Evolutionary conservation across 371 early-diverging fungal genomes (phyloP).

Genomic region (Mortierella sp.): DNA sequence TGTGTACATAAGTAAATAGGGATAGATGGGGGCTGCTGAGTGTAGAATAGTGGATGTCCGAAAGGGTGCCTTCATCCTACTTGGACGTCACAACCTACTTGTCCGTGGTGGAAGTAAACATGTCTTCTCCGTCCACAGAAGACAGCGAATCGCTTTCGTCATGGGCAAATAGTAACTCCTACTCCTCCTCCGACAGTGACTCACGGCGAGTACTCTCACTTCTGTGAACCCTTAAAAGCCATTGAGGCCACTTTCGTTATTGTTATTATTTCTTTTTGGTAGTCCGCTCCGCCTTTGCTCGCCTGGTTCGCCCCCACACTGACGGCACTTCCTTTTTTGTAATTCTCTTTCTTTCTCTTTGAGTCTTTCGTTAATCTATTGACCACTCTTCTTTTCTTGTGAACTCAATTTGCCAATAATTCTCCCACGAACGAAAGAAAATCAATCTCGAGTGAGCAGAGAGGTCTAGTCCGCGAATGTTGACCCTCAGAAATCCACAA

Average conservation of each 20-base stretch:
- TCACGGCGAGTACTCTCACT: background rate
- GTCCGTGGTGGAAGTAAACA: background rate
- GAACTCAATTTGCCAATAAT: background rate
- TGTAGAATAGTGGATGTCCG: background rate
- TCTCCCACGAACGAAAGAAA: background rate
- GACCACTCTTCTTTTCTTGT: background rate
- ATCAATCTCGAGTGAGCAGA: background rate
- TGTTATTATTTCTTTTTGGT: background rate
- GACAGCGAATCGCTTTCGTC: background rate
- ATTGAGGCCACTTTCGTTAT: background rate
- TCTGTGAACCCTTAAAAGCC: no score
- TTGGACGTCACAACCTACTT: background rate
- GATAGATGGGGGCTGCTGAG: background rate
- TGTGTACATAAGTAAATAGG: background rate
- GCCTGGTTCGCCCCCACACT: conserved; percentile 25
- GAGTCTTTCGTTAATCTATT: background rate
- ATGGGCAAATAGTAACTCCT: background rate
- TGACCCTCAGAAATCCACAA: background rate
- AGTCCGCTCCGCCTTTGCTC: background rate
- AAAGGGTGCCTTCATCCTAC: background rate
- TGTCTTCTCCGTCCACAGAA: no score
- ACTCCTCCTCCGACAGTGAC: conserved; percentile 6
- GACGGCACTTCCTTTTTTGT: conserved; percentile 44
- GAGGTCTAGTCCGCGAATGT: background rate
- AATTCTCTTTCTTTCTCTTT: background rate